These are phyloP conservation scores for Stenogyne calaminthoides DNA, from an alignment of 305 asterid genomes.

Conservation along the genomic window DNA sequence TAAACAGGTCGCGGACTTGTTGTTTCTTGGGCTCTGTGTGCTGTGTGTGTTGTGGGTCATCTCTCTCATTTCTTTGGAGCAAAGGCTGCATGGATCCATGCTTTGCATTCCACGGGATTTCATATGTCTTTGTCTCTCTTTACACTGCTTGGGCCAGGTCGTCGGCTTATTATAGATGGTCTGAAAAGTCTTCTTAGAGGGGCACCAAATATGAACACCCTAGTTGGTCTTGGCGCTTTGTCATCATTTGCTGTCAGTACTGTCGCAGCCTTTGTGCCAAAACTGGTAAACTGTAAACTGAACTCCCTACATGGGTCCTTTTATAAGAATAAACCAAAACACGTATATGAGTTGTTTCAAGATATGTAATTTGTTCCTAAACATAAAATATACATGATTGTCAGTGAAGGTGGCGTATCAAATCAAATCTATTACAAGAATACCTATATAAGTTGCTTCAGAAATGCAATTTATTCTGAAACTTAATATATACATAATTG, in stretches of 20 bases:
- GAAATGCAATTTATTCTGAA: slow-evolving; percentile 13
- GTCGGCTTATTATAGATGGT: slow-evolving; percentile 86
- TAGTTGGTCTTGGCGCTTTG: slow-evolving; percentile 99
- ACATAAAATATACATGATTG: slow-evolving; percentile 4
- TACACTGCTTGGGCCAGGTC: slow-evolving; percentile 94
- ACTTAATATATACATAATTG: slow-evolving; percentile 2
- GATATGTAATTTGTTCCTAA: slow-evolving; percentile 12
- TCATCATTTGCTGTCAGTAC: slow-evolving; percentile 98
- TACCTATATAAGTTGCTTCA: neutral
- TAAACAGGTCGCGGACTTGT: slow-evolving; percentile 92
- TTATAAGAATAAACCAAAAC: neutral
- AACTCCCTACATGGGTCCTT: slow-evolving; percentile 18
- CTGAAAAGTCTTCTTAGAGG: slow-evolving; percentile 85
- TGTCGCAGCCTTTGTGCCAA: slow-evolving; percentile 83
- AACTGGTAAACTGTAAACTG: slow-evolving; percentile 63
- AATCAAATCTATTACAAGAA: neutral
- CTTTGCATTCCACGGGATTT: slow-evolving; percentile 91
- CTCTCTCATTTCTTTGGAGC: slow-evolving; percentile 92
- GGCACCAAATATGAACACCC: slow-evolving; percentile 95
- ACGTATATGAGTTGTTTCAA: neutral
- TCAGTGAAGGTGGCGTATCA: neutral
- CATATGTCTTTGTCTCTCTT: slow-evolving; percentile 84
- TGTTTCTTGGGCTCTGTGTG: slow-evolving; percentile 95
- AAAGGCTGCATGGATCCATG: slow-evolving; percentile 92
- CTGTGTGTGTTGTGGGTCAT: slow-evolving; percentile 91